Evolutionary conservation across 73 alveolate species (phyloP), one percentile per base, ranked within the genome.

Genomic region (Paramecium biaurelia): DNA sequence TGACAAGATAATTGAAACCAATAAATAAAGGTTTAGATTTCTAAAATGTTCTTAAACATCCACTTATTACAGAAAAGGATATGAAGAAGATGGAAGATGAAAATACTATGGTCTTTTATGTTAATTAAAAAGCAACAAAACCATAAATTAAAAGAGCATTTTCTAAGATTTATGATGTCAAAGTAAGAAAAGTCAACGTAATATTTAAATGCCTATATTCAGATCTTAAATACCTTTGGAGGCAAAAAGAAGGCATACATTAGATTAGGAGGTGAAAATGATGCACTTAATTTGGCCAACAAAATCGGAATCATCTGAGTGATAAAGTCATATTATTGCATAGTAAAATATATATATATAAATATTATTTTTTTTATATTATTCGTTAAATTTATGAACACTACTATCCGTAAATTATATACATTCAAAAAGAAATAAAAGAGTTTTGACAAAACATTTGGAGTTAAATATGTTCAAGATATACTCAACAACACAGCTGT

Each of bases 211-310:
- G 92, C 49, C 82, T 28, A 43, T 67, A 35, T 21, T 72, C 20
- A 47, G 88, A 57, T 76, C 47, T 84, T 63, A 37, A 63, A 79
- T 85, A 92, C 96, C 90, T 95, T 96, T 59, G 96, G 93, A 84
- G 98, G 98, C 70, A 86, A 49, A 76, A 95, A 95, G 97, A 95
- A 95, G 94, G 98, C 98, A 26, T 95, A 94, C 96, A 93, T 95
- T 68, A 92, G 93, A 58, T 57, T 95, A 21, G 93, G 96, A 38
- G 94, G 95, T 35, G 97, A 92, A 35, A 92, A 93, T 18, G 98
- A 93, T 45, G 97, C 98, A 41, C 96, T 95, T 37, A 95, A 93
- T 11, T 92, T 95, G 79, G 98, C 97, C 94, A 94, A 93, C 94
- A 94, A 92, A 82, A 95, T 95, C 56, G 98, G 98, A 68, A 93